Evolutionary conservation across 2,329 filamentous ascomycete species (phyloP).

Genomic region (Domatiomyces catenatus): DNA sequence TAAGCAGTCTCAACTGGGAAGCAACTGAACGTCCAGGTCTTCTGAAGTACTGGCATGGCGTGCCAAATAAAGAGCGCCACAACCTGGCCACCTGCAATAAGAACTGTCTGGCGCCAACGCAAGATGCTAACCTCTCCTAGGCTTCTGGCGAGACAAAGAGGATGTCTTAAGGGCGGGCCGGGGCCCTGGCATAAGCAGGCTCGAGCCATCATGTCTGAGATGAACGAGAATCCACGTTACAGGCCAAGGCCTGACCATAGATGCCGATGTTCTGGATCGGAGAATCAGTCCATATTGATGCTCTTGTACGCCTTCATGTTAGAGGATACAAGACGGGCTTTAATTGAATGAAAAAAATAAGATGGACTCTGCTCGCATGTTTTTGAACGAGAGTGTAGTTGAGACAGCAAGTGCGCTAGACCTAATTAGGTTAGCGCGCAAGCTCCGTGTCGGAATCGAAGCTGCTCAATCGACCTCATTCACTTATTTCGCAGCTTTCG

Average conservation of each 20-base stretch:
- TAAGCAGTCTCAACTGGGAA: constrained; percentile 65
- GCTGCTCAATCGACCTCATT: not conserved
- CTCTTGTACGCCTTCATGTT: not conserved
- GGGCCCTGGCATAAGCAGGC: constrained; percentile 44
- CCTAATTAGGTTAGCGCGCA: not conserved
- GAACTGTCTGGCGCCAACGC: not conserved
- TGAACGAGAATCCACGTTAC: constrained; percentile 54
- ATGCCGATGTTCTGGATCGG: constrained; percentile 50
- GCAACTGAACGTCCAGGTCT: constrained; percentile 66
- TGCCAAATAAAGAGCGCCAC: constrained; percentile 49
- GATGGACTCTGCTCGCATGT: not conserved
- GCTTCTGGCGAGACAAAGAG: constrained; percentile 48
- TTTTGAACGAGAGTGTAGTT: not conserved
- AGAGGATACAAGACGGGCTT: not conserved
- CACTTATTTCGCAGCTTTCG: not conserved
- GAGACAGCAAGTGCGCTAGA: not conserved
- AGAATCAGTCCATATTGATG: constrained; percentile 8
- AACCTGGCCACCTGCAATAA: constrained; percentile 67
- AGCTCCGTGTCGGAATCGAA: not conserved
- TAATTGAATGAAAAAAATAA: not conserved
- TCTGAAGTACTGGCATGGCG: constrained; percentile 88
- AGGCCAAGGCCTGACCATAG: constrained; percentile 48
- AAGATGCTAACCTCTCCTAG: constrained; percentile 32
- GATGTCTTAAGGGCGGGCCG: constrained; percentile 43
- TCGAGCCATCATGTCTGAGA: constrained; percentile 30